Base-by-base conservation (phyloP, 177 flowering plant species). In the Vitis hybrid region DNA sequence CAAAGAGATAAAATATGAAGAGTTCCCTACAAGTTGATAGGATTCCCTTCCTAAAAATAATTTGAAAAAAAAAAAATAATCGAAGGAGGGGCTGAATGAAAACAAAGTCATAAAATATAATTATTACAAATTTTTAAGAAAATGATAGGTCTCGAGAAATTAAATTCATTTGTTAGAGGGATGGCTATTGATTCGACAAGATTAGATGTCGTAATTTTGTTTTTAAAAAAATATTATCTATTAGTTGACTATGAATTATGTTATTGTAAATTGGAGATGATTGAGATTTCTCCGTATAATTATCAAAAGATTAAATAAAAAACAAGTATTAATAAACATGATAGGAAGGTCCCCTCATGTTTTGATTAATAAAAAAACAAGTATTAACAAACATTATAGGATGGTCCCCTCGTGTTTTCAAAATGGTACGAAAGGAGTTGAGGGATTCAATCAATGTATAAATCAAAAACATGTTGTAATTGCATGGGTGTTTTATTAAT, bases 391-490 rank as follows among this genome's bases (percentile, higher is more conserved):
- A 53, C 12, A 53, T 18, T 18, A 16, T 57, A 65, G 15, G 39
- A 20, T 19, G 51, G 34, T 3, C 48, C 14, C 8, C 61, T 20
- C 39, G 3, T 63, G 3, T 48, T 71, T 62, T 3, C 8, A 2
- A 3, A 11, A 50, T 11, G 34, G 26, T 49, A 14, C 7, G 10
- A 22, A 50, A 16, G n/a, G 52, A 26, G 34, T 65, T 51, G 68
- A 65, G 19, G 57, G 10, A 65, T 51, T 65, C 58, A 51, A 52
- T 51, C 48, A 65, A 51, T n/a, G 57, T n/a, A 66, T 20, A 53
- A 50, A 26, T 11, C 34, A 66, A 66, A 57, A 54, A n/a, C 50
- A 53, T 66, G 49, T 31, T 15, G 15, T 26, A 54, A 66, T 66
- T 53, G 59, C 8, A 4, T 34, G 5, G 50, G 19, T 54, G 10